Conservation (phyloP, 768 basidiomycete genomes). For the Termitomyces eurrhizus region DNA sequence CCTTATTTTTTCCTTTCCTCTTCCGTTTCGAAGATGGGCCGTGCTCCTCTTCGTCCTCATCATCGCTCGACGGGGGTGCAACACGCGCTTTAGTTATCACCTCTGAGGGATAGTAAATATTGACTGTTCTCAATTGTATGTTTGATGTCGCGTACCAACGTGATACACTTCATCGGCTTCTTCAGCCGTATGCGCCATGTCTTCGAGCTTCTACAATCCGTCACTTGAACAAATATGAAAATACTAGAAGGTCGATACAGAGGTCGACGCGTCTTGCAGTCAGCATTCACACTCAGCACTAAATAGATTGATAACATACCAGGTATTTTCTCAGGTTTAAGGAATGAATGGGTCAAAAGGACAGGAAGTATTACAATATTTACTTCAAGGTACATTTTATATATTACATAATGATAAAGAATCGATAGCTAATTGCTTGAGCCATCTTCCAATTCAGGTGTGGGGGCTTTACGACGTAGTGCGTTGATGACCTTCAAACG, state of each 20-base stretch:
- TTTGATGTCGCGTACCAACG: slow-evolving; percentile 36
- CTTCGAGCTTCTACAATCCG: neutral
- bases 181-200: slow-evolving; percentile 3
- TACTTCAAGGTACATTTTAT: neutral
- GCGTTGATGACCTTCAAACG: slow-evolving; percentile 58
- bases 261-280: neutral
- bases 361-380: neutral
- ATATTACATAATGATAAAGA: slow-evolving; percentile 18
- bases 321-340: no score
- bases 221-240: neutral
- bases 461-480: slow-evolving; percentile 52
- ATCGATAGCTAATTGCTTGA: neutral
- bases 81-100: slow-evolving; percentile 60
- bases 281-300: neutral
- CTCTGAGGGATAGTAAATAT: slow-evolving; percentile 33
- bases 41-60: slow-evolving; percentile 16
- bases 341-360: no score
- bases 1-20: slow-evolving; percentile 18
- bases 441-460: slow-evolving; percentile 41
- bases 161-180: slow-evolving; percentile 35
- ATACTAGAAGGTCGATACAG: neutral
- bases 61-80: slow-evolving; percentile 16
- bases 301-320: neutral
- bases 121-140: neutral
- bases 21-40: slow-evolving; percentile 7